Evolutionary conservation across 116 monocot genomes (phyloP).

Genomic region (Papilionanthe hybrid): DNA sequence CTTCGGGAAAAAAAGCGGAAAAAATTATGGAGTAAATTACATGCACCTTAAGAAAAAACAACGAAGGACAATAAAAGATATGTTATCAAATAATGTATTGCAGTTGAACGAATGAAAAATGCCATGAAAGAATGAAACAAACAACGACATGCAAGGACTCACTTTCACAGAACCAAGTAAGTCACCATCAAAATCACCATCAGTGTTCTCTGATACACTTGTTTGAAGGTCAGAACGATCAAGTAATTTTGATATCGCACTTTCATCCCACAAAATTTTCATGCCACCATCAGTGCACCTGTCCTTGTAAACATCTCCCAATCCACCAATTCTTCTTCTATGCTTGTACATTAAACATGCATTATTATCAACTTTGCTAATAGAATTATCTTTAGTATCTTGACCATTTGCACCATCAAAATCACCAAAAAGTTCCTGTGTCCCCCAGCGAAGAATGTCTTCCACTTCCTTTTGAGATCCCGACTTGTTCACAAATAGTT

Average conservation of each 20-base stretch:
- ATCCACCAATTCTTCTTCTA: constrained; percentile 69
- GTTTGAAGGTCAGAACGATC: constrained; percentile 80
- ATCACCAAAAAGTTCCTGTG: constrained; percentile 86
- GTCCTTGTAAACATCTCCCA: constrained; percentile 96
- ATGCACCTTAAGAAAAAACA: neutral
- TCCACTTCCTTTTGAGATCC: constrained; percentile 95
- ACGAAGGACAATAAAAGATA: neutral
- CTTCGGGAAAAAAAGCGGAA: neutral
- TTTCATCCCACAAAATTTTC: constrained; percentile 90
- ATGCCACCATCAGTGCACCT: constrained; percentile 62
- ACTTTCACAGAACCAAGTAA: constrained; percentile 97
- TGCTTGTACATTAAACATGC: constrained; percentile 53
- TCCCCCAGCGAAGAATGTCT: constrained; percentile 97
- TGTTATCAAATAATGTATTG: neutral
- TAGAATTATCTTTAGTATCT: constrained; percentile 46
- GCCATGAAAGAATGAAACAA: neutral
- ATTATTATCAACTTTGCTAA: constrained; percentile 31
- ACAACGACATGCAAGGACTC: neutral
- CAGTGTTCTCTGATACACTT: constrained; percentile 43
- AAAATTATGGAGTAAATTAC: neutral
- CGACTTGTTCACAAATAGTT: constrained; percentile 96
- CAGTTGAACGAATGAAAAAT: neutral
- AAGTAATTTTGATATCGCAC: constrained; percentile 77
- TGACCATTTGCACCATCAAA: constrained; percentile 34
- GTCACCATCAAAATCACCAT: constrained; percentile 83